Evolutionary conservation across 2,329 filamentous ascomycete species (phyloP).

Genomic region (Diaporthe capsici): DNA sequence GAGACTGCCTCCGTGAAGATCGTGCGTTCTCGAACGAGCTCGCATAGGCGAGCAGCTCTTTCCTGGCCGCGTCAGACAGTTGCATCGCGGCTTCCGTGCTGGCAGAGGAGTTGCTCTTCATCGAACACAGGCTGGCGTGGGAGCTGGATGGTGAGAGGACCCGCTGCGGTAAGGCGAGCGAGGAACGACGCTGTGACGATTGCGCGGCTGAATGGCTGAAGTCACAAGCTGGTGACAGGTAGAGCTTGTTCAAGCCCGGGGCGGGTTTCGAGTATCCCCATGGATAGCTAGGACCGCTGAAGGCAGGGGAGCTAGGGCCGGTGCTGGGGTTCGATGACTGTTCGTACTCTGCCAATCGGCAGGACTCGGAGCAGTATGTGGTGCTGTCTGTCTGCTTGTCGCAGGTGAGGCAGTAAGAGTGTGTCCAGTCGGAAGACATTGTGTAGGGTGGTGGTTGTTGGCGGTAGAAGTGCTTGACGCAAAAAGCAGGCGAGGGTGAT

Average conservation of each 20-base stretch:
- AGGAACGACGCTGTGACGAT: slow-evolving; percentile 53
- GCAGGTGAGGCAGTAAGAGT: slow-evolving; percentile 94
- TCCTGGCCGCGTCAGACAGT: slow-evolving; percentile 82
- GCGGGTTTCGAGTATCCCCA: slow-evolving; percentile 54
- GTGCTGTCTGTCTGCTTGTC: slow-evolving; percentile 87
- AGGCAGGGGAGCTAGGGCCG: slow-evolving; percentile 69
- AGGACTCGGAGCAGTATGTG: slow-evolving; percentile 93
- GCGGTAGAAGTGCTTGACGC: slow-evolving; percentile 26
- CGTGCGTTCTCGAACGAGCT: slow-evolving; percentile 90
- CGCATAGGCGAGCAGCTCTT: slow-evolving; percentile 87
- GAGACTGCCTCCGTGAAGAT: slow-evolving; percentile 69
- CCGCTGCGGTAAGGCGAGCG: slow-evolving; percentile 55
- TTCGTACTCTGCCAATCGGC: slow-evolving; percentile 89
- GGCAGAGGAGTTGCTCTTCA: slow-evolving; percentile 73
- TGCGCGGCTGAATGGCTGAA: slow-evolving; percentile 72
- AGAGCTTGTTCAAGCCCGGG: slow-evolving; percentile 65
- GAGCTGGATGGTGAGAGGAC: slow-evolving; percentile 81
- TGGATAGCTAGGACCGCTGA: slow-evolving; percentile 65
- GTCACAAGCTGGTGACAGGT: slow-evolving; percentile 82
- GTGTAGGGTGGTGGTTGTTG: slow-evolving; percentile 49
- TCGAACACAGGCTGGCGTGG: slow-evolving; percentile 86
- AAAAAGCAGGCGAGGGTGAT: neutral
- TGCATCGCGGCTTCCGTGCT: slow-evolving; percentile 66
- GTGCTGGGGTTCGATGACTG: slow-evolving; percentile 70
- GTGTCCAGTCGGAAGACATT: slow-evolving; percentile 81